Evolutionary conservation across 768 basidiomycete genomes (phyloP), one percentile per base, ranked within the genome.

Genomic region (Gloeostereum incarnatum): DNA sequence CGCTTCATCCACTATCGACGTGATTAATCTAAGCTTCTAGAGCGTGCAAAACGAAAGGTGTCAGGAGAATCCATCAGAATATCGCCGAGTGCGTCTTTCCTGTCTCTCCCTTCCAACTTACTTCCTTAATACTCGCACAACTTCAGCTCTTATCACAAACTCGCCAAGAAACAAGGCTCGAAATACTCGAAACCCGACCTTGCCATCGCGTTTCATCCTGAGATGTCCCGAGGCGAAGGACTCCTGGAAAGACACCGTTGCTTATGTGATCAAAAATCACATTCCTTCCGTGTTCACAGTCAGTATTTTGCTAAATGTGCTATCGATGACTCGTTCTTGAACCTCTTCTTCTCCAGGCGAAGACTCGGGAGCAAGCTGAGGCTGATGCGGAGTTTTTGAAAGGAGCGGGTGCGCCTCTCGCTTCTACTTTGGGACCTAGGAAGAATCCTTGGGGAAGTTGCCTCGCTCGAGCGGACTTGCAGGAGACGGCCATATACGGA

Each of bases 201-300:
- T 6, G 63, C 60, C 1, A 43, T 62, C 19, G 61, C 61, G 1
- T 63, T 63, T 45, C 57, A 63, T 43, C 58, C 61, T 2, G 60
- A n/a, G 60, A 1, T 42, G 43, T 1, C 57, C 58, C 0, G 45
- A 49, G 26, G 43, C 35, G 5, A 14, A 8, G 0, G 36, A 38
- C 2, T 50, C 49, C 0, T 62, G 60, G 61, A 45, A 45, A 31
- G 25, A 40, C n/a, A 57, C 60, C 0, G 49, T 57, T 22, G 35
- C 42, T 3, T 45, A 51, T 38, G 46, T 62, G 4, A 44, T 51
- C 25, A 31, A 54, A 29, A 48, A 43, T 9, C 45, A 49, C 1
- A 54, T 60, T 13, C 56, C 60, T 2, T 52, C 47, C 2, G 48
- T 62, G 0, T 63, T 65, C 38, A 61, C 60, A 4, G 64, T 62